Evolutionary conservation across 176 grass and related monocot species (phyloP).

Genomic region (Triticum dicoccoides): DNA sequence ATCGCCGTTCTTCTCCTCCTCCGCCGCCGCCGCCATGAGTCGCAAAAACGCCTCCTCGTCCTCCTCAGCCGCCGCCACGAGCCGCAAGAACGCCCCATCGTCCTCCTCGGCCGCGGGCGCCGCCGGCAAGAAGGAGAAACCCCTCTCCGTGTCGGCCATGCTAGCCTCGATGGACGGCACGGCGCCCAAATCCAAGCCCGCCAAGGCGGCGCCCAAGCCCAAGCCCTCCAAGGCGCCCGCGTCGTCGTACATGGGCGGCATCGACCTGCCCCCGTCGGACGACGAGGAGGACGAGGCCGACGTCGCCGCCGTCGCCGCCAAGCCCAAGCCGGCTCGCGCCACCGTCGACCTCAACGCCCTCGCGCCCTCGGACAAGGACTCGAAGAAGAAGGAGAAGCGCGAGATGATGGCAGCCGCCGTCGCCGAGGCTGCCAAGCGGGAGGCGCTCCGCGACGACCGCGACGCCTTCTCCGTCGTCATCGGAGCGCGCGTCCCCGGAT

Average conservation of each 20-base stretch:
- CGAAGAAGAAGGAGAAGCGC: slow-evolving; percentile 86
- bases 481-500: slow-evolving; percentile 49
- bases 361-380: slow-evolving; percentile 57
- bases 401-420: slow-evolving; percentile 51
- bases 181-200: slow-evolving; percentile 42
- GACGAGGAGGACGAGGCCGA: slow-evolving; percentile 61
- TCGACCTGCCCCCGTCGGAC: slow-evolving; percentile 83
- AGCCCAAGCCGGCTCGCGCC: slow-evolving; percentile 40
- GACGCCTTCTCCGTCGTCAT: slow-evolving; percentile 93
- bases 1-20: neutral
- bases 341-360: slow-evolving; percentile 43
- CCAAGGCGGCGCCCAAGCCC: slow-evolving; percentile 45
- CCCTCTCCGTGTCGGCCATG: slow-evolving; percentile 82
- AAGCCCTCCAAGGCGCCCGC: slow-evolving; percentile 45
- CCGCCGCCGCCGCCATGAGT: slow-evolving; percentile 45
- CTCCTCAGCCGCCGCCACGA: slow-evolving; percentile 48
- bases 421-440: slow-evolving; percentile 55
- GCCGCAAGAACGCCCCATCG: slow-evolving; percentile 54
- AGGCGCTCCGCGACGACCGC: slow-evolving; percentile 82
- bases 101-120: slow-evolving; percentile 32
- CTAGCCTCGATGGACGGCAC: slow-evolving; percentile 82
- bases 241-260: slow-evolving; percentile 59
- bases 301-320: slow-evolving; percentile 27
- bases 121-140: slow-evolving; percentile 54
- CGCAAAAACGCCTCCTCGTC: slow-evolving; percentile 54